Percentiles rank a stretch among this genome's conserved stretches.
phyloP scores from a whole-genome alignment of 1,284 basidiomycete species.

The Cryptococcus sp. region DNA sequence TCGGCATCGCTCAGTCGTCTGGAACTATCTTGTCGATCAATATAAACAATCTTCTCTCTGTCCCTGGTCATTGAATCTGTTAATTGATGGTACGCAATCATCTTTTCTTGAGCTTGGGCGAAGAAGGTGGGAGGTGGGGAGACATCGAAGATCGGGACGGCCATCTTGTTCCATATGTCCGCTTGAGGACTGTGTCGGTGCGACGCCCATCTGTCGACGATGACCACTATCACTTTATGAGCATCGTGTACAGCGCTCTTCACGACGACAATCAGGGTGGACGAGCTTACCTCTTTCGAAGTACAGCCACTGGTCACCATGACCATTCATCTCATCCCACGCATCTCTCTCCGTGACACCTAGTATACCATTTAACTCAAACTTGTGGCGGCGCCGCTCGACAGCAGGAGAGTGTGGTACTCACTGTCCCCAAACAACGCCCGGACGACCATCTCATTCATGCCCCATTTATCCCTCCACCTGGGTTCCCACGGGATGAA shows the following conservation, averaged over 20 bases:
- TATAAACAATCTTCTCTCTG: conserved; percentile 31
- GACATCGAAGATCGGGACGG: conserved; percentile 23
- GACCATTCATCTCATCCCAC: neutral
- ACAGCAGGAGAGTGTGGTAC: neutral
- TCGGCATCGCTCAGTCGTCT: conserved; percentile 18
- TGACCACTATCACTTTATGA: conserved; percentile 19
- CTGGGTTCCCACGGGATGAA: conserved; percentile 27
- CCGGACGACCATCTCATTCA: conserved; percentile 25
- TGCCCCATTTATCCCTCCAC: conserved; percentile 29
- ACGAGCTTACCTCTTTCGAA: no score
- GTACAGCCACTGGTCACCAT: neutral
- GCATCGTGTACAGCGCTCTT: neutral
- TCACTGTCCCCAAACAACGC: conserved; percentile 22
- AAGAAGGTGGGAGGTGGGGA: conserved; percentile 5
- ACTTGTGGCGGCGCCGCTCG: no score
- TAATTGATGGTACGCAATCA: no score
- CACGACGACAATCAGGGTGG: no score
- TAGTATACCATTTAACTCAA: no score
- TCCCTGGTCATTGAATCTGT: neutral
- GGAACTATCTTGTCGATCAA: conserved; percentile 34
- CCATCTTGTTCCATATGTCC: conserved; percentile 38
- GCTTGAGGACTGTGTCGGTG: conserved; percentile 29
- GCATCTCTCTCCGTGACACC: no score
- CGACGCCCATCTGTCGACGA: conserved; percentile 36
- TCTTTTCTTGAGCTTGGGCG: neutral